Percentiles rank a stretch among this genome's conserved stretches.
phyloP scores from a whole-genome alignment of 352 stramenopile species.

The Pythium myriotylum region DNA sequence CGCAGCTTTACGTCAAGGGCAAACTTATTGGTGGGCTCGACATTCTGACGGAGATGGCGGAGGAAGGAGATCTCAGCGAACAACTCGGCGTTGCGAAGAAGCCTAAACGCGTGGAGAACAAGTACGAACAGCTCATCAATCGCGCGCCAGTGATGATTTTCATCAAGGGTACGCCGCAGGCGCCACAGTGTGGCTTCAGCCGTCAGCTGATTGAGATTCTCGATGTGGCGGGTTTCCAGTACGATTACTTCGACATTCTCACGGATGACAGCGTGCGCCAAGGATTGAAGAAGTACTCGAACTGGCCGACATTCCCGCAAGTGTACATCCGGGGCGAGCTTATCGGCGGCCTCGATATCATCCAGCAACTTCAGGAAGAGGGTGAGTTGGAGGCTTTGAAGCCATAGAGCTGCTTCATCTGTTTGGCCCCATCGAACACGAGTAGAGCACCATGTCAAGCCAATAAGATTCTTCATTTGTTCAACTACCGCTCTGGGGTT shows the following conservation, averaged over 20 bases:
- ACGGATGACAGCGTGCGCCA: slow-evolving; percentile 96
- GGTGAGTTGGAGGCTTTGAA: slow-evolving; percentile 83
- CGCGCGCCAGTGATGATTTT: slow-evolving; percentile 96
- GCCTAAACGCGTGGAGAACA: slow-evolving; percentile 75
- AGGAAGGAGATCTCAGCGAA: slow-evolving; percentile 87
- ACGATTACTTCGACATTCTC: slow-evolving; percentile 97
- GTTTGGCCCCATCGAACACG: background rate
- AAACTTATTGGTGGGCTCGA: slow-evolving; percentile 93
- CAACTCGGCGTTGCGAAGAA: slow-evolving; percentile 91
- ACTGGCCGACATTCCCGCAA: slow-evolving; percentile 99
- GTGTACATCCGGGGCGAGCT: slow-evolving; percentile 98
- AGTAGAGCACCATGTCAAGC: background rate
- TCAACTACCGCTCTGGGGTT: background rate
- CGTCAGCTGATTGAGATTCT: slow-evolving; percentile 95
- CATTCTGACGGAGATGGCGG: slow-evolving; percentile 95
- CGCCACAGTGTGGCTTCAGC: slow-evolving; percentile 96
- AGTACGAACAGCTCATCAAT: slow-evolving; percentile 90
- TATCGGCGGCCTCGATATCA: slow-evolving; percentile 97
- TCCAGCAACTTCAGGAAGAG: slow-evolving; percentile 95
- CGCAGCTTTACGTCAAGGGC: slow-evolving; percentile 96
- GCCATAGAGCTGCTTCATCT: slow-evolving; percentile 40
- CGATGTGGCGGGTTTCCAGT: slow-evolving; percentile 88
- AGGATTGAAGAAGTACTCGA: slow-evolving; percentile 96
- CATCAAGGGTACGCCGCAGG: slow-evolving; percentile 96
- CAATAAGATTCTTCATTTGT: slow-evolving; percentile 4